phyloP scores from a whole-genome alignment of 768 basidiomycete genomes.

The Amanita exitialis region DNA sequence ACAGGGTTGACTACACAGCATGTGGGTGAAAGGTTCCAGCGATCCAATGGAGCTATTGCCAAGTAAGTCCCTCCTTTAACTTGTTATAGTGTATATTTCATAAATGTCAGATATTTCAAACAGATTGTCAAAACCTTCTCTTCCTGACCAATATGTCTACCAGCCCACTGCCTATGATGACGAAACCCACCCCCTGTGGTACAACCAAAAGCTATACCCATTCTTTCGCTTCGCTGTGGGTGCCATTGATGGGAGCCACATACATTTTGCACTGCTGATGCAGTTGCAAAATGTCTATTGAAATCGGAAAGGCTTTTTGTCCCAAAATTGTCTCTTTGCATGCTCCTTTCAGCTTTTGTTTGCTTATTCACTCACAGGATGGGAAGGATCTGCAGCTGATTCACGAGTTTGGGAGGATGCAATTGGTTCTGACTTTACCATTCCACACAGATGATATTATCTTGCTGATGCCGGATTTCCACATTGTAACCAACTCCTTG shows the following conservation, averaged over 20 bases:
- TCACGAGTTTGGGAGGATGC: slow-evolving; percentile 20
- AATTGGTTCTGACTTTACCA: slow-evolving; percentile 15
- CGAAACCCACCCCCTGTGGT: not conserved
- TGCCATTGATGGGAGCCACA: slow-evolving; percentile 25
- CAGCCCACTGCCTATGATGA: not conserved
- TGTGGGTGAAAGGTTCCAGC: slow-evolving; percentile 18
- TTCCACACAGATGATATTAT: slow-evolving; percentile 22
- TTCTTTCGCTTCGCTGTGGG: slow-evolving; percentile 20
- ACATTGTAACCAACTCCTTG: slow-evolving; percentile 21
- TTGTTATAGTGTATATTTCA: not conserved
- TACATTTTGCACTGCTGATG: slow-evolving; percentile 8
- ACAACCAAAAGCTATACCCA: slow-evolving; percentile 21
- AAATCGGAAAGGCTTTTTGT: slow-evolving; percentile 22
- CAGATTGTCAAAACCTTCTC: slow-evolving; percentile 11
- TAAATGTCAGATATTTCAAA: slow-evolving; percentile 1
- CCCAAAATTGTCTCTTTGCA: slow-evolving; percentile 28
- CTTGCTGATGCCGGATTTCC: slow-evolving; percentile 28
- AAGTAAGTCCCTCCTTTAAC: slow-evolving; percentile 8
- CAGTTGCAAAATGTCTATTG: not conserved
- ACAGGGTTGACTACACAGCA: slow-evolving; percentile 13
- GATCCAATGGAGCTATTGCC: slow-evolving; percentile 11
- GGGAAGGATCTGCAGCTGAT: slow-evolving; percentile 30
- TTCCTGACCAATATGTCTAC: slow-evolving; percentile 6
- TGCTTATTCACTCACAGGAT: slow-evolving; percentile 26
- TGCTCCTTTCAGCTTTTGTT: slow-evolving; percentile 24